These are phyloP conservation scores for Naematelia aurantialba DNA, from an alignment of 768 basidiomycete species.

Conservation along the genomic window DNA sequence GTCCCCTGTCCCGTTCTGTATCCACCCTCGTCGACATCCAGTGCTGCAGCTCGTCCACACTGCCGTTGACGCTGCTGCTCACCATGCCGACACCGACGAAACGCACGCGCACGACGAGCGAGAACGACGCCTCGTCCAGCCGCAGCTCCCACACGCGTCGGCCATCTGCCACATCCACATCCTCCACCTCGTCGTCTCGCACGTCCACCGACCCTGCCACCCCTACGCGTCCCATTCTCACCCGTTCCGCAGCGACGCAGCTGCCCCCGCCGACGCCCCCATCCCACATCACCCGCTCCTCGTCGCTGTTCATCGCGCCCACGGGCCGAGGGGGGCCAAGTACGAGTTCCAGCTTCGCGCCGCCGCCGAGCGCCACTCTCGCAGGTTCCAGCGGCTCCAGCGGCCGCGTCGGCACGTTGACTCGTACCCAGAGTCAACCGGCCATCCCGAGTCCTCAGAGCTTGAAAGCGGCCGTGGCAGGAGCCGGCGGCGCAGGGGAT, in stretches of 20 bases:
- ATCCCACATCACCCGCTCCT: constrained; percentile 26
- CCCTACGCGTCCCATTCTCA: constrained; percentile 25
- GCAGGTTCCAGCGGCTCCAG: neutral
- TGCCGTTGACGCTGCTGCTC: neutral
- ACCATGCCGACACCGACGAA: constrained; percentile 12
- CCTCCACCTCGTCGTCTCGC: constrained; percentile 4
- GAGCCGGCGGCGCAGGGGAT: constrained; percentile 14
- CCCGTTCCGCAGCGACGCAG: constrained; percentile 29
- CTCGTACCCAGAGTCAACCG: constrained; percentile 34
- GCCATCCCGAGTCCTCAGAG: constrained; percentile 15
- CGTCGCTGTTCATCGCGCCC: constrained; percentile 14
- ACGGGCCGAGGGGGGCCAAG: constrained; percentile 1
- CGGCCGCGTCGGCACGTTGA: constrained; percentile 20
- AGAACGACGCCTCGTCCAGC: constrained; percentile 4
- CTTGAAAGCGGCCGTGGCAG: constrained; percentile 19
- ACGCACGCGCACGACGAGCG: constrained; percentile 14
- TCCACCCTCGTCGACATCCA: no score
- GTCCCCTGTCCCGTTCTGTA: neutral
- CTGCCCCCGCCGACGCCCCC: constrained; percentile 14
- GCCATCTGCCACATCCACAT: constrained; percentile 11
- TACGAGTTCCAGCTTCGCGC: neutral
- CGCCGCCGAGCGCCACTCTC: constrained; percentile 2
- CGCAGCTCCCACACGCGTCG: constrained; percentile 1
- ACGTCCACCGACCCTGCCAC: constrained; percentile 9
- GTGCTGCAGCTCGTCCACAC: no score